Percentiles rank a stretch among this genome's conserved stretches.
These are phyloP conservation scores for Elaeis oleifera DNA, from an alignment of 202 grass and related monocot species.

Conservation along the genomic window DNA sequence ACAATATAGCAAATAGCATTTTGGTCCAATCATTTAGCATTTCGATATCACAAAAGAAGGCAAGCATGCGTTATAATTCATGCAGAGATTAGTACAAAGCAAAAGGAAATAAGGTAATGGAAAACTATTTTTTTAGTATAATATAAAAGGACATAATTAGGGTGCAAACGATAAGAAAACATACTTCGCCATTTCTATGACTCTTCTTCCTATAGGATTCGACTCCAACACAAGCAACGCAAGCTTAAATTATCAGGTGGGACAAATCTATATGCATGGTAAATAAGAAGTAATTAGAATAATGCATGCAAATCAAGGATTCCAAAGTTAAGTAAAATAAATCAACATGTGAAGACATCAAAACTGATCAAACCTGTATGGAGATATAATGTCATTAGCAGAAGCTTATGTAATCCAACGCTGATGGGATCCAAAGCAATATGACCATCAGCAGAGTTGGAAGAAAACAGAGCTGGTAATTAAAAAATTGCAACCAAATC, in stretches of 20 bases:
- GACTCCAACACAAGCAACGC: conserved; percentile 66
- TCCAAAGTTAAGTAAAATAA: neutral
- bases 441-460: neutral
- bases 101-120: neutral
- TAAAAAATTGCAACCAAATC: neutral
- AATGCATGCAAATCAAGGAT: conserved; percentile 9
- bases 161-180: neutral
- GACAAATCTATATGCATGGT: conserved; percentile 34
- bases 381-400: conserved; percentile 53
- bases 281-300: too few relatives aligned
- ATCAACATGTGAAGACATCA: neutral
- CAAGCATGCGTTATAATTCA: too few relatives aligned
- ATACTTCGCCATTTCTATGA: conserved; percentile 56
- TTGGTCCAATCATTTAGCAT: too few relatives aligned
- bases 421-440: too few relatives aligned
- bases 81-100: too few relatives aligned
- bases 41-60: too few relatives aligned
- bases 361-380: conserved; percentile 36
- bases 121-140: neutral
- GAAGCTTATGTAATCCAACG: conserved; percentile 24
- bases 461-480: conserved; percentile 57
- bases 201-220: conserved; percentile 56
- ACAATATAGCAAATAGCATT: conserved; percentile 33
- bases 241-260: conserved; percentile 68
- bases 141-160: too few relatives aligned